phyloP scores from a whole-genome alignment of 2,329 filamentous ascomycete species.

The Colletotrichum eremochloae region DNA sequence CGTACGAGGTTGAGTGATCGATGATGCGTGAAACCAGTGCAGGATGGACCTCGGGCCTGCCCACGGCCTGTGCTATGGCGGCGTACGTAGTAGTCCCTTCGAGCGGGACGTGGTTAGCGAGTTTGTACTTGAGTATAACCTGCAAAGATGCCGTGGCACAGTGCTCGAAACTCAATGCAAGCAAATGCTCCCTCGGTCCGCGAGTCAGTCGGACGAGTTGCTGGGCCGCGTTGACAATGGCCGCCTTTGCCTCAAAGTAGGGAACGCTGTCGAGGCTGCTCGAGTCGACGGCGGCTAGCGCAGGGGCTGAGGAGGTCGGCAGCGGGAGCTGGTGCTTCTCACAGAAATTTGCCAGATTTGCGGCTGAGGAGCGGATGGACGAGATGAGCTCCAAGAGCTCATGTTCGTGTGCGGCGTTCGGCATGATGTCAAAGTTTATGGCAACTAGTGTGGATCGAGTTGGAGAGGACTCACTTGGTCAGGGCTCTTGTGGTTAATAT shows the following conservation, averaged over 20 bases:
- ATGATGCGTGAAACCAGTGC: slow-evolving; percentile 22
- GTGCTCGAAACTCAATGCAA: slow-evolving; percentile 27
- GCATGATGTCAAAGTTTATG: too few relatives aligned
- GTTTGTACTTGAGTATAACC: slow-evolving; percentile 17
- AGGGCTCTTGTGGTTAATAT: too few relatives aligned
- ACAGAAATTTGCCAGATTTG: slow-evolving; percentile 5
- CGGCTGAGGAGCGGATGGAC: neutral
- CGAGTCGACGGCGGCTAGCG: too few relatives aligned
- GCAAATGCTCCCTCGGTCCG: neutral
- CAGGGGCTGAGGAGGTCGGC: neutral
- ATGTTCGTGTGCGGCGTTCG: too few relatives aligned
- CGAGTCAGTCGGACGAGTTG: slow-evolving; percentile 4
- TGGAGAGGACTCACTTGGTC: too few relatives aligned
- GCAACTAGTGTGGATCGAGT: too few relatives aligned
- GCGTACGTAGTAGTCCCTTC: neutral
- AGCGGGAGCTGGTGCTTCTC: too few relatives aligned
- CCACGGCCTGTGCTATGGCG: neutral
- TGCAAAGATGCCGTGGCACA: slow-evolving; percentile 20
- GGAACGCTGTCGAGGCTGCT: too few relatives aligned
- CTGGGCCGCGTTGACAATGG: slow-evolving; percentile 12
- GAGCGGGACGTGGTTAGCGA: slow-evolving; percentile 14
- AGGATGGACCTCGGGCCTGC: neutral
- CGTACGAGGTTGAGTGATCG: slow-evolving; percentile 5
- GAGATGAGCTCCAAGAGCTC: too few relatives aligned
- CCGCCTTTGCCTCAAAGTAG: slow-evolving; percentile 5